Evolutionary conservation across 2,329 filamentous ascomycete species (phyloP), one percentile per base, ranked within the genome.

Genomic region (Ophiosphaerella herpotricha): DNA sequence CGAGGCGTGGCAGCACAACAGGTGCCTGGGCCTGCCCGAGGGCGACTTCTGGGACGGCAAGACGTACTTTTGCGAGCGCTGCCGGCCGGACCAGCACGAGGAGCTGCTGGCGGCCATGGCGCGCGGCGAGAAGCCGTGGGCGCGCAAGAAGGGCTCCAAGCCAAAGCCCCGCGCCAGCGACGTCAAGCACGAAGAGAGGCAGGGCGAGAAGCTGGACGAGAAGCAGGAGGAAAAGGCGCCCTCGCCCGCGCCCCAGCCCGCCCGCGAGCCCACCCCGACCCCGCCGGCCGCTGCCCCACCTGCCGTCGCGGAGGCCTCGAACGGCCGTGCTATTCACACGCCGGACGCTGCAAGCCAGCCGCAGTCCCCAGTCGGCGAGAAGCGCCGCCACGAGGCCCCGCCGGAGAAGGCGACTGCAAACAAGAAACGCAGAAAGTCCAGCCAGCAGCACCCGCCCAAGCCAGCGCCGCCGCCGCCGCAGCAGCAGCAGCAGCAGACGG

Each of bases 1-100:
- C 74, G 85, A 85, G 41, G 93, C 88, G 36, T 99, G 94, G 94
- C 94, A 99, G 75, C 94, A 99, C 75, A 97, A 97, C 67, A 87
- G 95, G 57, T 99, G 94, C 71, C 90, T 99, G 80, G 91, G 90
- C 45, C 84, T 97, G 65, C 85, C 87, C 39, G 91, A 89, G 62
- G 84, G 87, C 29, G 58, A 65, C 89, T 53, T 82, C 89, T 73
- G 71, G 69, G 63, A 70, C 23, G 55, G 60, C 46, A 66, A 60
- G 50, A 61, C 60, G 18, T 99, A 99, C 77, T 95, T 88, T 75
- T 99, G 94, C 75, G 94, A 99, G 74, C 79, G 87, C 74, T 97
- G 94, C 77, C 83, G 83, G 44, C 94, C 94, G 0, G 83, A 91
- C 48, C 85, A 92, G 55, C 94, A 99, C 76, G 85, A 85, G 60